These are phyloP conservation scores for Polytolypa hystricis DNA, from an alignment of 2,329 filamentous ascomycete species.

Conservation along the genomic window DNA sequence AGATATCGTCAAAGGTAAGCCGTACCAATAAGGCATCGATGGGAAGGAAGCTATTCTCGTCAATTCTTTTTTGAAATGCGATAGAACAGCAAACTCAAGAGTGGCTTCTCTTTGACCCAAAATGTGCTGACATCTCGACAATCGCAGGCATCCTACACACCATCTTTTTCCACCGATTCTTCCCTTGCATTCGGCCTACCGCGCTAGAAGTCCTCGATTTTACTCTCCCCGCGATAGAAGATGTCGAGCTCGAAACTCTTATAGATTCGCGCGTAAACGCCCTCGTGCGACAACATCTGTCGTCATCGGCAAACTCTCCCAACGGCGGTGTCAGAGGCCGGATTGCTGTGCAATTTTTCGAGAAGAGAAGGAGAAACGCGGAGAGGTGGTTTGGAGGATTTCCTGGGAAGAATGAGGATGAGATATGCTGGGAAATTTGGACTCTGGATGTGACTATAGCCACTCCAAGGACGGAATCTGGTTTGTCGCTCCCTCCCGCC, in stretches of 20 bases:
- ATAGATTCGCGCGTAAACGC: slow-evolving; percentile 78
- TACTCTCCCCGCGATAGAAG: slow-evolving; percentile 77
- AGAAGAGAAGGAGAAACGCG: slow-evolving; percentile 74
- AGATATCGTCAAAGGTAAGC: slow-evolving; percentile 80
- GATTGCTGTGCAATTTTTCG: slow-evolving; percentile 84
- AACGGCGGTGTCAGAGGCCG: slow-evolving; percentile 58
- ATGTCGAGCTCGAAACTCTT: slow-evolving; percentile 82
- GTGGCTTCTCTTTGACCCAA: not conserved
- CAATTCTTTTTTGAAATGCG: too few relatives aligned
- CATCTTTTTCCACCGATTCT: slow-evolving; percentile 98
- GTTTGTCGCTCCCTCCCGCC: too few relatives aligned
- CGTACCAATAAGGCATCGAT: not conserved
- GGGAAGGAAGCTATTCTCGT: too few relatives aligned
- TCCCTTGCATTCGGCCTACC: slow-evolving; percentile 70
- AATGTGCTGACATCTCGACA: not conserved
- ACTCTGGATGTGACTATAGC: slow-evolving; percentile 87
- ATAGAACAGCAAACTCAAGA: not conserved
- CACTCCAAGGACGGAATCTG: slow-evolving; percentile 76
- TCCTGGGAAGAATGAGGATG: slow-evolving; percentile 59
- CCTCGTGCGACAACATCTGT: slow-evolving; percentile 64
- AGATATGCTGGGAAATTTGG: slow-evolving; percentile 96
- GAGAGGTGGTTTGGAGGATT: slow-evolving; percentile 54
- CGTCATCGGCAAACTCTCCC: slow-evolving; percentile 44
- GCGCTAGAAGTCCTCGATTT: slow-evolving; percentile 85
- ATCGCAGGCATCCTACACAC: slow-evolving; percentile 74